These are phyloP conservation scores for Paraphaeosphaeria minitans DNA, from an alignment of 2,329 filamentous ascomycete species.

Conservation along the genomic window DNA sequence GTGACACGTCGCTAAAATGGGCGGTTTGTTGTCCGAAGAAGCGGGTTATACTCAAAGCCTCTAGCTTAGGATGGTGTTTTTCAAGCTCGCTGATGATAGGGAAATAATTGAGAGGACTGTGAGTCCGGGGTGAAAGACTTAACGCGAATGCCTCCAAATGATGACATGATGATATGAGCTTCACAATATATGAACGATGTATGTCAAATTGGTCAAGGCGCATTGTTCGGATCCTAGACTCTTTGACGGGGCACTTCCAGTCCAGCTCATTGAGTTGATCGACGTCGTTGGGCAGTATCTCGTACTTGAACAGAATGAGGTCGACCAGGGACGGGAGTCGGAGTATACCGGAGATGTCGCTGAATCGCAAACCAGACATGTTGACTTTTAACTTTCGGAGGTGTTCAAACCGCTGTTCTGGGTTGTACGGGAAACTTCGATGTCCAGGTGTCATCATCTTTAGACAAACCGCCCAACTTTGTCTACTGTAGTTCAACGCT, in stretches of 20 bases:
- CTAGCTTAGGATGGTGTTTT: slow-evolving; percentile 2
- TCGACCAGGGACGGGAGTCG: slow-evolving; percentile 1
- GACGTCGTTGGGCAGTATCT: neutral
- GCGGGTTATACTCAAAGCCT: neutral
- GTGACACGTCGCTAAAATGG: neutral
- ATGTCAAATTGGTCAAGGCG: neutral
- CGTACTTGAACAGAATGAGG: neutral
- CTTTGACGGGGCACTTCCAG: neutral
- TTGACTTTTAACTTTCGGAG: slow-evolving; percentile 2
- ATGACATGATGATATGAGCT: neutral
- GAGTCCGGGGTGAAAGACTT: neutral
- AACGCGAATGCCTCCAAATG: slow-evolving; percentile 1
- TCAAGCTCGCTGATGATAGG: neutral
- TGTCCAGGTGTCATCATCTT: neutral
- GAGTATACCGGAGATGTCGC: neutral
- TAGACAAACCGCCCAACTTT: neutral
- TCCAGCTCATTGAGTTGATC: neutral
- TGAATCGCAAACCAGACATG: neutral
- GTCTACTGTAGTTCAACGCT: neutral
- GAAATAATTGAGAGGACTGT: neutral
- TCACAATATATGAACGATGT: neutral
- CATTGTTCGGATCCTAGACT: neutral
- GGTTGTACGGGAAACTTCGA: neutral
- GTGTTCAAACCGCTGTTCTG: slow-evolving; percentile 1
- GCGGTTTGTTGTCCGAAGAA: neutral